These are phyloP conservation scores for Periconia digitata DNA, from an alignment of 2,329 filamentous ascomycete genomes.

Conservation along the genomic window DNA sequence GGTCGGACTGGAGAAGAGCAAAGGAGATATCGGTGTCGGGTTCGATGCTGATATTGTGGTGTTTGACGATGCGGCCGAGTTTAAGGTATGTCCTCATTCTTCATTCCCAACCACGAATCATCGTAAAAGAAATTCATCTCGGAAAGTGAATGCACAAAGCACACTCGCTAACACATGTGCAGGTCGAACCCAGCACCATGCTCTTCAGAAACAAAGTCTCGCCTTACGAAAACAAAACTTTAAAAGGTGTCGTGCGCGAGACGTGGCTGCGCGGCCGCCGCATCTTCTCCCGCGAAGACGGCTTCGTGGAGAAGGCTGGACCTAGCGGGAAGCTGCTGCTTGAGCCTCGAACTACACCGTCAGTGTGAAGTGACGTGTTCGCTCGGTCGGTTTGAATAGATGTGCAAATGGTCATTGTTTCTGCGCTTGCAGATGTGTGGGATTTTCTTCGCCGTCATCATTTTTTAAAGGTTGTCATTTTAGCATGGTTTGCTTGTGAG, in stretches of 20 bases:
- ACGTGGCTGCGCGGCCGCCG: slow-evolving; percentile 80
- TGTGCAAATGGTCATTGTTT: slow-evolving; percentile 2
- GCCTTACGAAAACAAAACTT: slow-evolving; percentile 80
- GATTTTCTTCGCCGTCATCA: no score
- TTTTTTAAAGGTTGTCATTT: neutral
- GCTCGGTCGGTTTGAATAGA: no score
- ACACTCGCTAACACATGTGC: no score
- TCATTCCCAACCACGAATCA: neutral
- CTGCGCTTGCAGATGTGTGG: neutral
- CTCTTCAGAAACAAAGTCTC: slow-evolving; percentile 92
- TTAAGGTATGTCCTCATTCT: slow-evolving; percentile 59
- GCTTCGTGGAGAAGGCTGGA: slow-evolving; percentile 60
- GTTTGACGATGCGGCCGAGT: slow-evolving; percentile 82
- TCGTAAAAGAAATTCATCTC: neutral
- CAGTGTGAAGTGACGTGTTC: no score
- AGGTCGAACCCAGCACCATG: slow-evolving; percentile 70
- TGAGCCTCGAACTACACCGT: slow-evolving; percentile 46
- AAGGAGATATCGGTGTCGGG: slow-evolving; percentile 78
- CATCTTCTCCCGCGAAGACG: slow-evolving; percentile 69
- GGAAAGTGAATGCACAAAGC: no score
- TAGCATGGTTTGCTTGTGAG: neutral
- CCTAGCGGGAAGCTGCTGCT: slow-evolving; percentile 55
- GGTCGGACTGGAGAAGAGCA: slow-evolving; percentile 77
- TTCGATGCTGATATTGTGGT: slow-evolving; percentile 91
- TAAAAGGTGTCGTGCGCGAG: slow-evolving; percentile 77